Evolutionary conservation across 257 asterid genomes (phyloP).

Genomic region (Salvia miltiorrhiza): DNA sequence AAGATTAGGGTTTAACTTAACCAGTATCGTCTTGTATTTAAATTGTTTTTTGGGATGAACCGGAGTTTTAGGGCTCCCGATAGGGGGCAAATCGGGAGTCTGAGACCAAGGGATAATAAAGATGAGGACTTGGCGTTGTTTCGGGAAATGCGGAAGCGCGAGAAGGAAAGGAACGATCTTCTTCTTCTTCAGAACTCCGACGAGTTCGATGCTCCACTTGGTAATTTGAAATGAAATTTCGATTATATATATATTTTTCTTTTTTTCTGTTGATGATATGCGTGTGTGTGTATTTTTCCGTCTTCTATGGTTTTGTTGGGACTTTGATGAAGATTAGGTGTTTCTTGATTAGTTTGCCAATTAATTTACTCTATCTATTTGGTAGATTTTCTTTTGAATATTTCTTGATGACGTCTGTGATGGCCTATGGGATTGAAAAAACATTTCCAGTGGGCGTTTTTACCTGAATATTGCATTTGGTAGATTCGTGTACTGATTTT

Average conservation of each 20-base stretch:
- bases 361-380: constrained; percentile 28
- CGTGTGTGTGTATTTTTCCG: neutral
- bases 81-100: constrained; percentile 57
- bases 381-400: constrained; percentile 28
- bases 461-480: constrained; percentile 11
- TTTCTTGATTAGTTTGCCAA: constrained; percentile 18
- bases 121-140: constrained; percentile 91
- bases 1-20: constrained; percentile 26
- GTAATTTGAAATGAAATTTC: constrained; percentile 30
- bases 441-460: constrained; percentile 2
- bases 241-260: neutral
- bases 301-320: neutral
- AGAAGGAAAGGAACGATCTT: constrained; percentile 69
- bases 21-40: constrained; percentile 11
- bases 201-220: constrained; percentile 77
- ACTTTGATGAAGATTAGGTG: constrained; percentile 22
- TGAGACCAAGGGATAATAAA: constrained; percentile 62
- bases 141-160: constrained; percentile 86
- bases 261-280: neutral
- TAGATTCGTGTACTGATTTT: constrained; percentile 9
- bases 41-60: constrained; percentile 45
- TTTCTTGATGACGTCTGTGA: constrained; percentile 21
- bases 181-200: constrained; percentile 67
- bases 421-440: constrained; percentile 20
- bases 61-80: constrained; percentile 84